A percentile compares a stretch with the other conserved stretches of the same genome.
These are phyloP conservation scores for Tuber umbilicatum DNA, from an alignment of 495 filamentous ascomycete genomes.

Conservation along the genomic window DNA sequence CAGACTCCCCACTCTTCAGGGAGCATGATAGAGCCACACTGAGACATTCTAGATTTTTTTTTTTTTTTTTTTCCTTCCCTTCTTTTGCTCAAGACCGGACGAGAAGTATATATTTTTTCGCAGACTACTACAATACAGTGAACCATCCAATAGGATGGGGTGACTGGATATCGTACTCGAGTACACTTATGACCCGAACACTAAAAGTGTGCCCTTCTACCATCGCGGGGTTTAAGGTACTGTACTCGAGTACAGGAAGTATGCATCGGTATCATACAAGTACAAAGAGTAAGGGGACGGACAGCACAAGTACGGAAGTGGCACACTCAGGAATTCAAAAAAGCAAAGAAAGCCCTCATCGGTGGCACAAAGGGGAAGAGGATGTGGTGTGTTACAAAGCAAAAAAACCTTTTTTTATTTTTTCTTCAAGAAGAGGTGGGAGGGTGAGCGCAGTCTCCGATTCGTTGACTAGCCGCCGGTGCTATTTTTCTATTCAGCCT, in stretches of 20 bases:
- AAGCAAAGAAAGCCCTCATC: constrained; percentile 4
- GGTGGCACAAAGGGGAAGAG: background rate
- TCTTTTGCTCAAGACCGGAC: background rate
- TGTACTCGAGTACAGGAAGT: too few relatives aligned
- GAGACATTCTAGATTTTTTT: constrained; percentile 1
- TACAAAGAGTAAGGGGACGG: background rate
- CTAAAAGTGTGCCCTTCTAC: background rate
- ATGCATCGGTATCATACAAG: background rate
- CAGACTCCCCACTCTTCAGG: rapidly evolving
- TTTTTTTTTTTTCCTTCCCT: too few relatives aligned
- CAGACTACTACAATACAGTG: background rate
- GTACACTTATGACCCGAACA: background rate
- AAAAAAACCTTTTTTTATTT: background rate
- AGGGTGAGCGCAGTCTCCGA: constrained; percentile 16
- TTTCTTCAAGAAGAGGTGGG: background rate
- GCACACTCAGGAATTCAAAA: background rate
- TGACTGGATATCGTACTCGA: too few relatives aligned
- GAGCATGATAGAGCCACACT: background rate
- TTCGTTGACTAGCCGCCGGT: constrained; percentile 33
- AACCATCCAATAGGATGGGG: background rate
- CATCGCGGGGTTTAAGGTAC: background rate
- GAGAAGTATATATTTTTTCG: background rate
- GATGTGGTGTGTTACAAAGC: background rate
- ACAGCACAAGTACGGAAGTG: background rate
- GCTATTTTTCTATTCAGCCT: constrained; percentile 30